phyloP scores from a whole-genome alignment of 306 rosid species.

The Sicyos baderoa region DNA sequence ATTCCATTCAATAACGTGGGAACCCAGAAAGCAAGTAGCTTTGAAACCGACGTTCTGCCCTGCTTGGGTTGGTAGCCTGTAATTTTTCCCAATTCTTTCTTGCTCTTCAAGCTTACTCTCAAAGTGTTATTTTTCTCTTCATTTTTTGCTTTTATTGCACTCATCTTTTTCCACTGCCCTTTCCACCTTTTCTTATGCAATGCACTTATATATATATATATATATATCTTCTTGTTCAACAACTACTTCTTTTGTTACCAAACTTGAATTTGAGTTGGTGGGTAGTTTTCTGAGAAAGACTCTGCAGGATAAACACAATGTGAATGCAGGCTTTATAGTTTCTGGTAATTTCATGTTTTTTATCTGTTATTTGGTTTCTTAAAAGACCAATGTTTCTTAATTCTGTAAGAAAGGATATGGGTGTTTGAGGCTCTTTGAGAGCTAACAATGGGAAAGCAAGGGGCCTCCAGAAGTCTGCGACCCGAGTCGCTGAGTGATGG shows the following conservation, averaged over 20 bases:
- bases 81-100: slow-evolving; percentile 37
- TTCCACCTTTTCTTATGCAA: slow-evolving; percentile 27
- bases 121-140: slow-evolving; percentile 36
- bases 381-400: no score
- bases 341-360: slow-evolving; percentile 17
- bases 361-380: no score
- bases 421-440: slow-evolving; percentile 24
- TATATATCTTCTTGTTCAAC: slow-evolving; percentile 19
- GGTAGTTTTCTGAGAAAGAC: slow-evolving; percentile 29
- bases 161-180: slow-evolving; percentile 28
- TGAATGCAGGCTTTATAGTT: slow-evolving; percentile 7
- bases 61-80: slow-evolving; percentile 21
- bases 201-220: background rate
- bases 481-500: slow-evolving; percentile 31
- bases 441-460: slow-evolving; percentile 39
- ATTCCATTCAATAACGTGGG: no score
- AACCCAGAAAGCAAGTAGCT: no score
- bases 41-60: no score
- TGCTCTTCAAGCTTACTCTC: slow-evolving; percentile 41
- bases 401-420: slow-evolving; percentile 10
- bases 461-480: slow-evolving; percentile 38
- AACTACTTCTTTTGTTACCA: background rate
- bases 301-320: slow-evolving; percentile 2
- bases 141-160: slow-evolving; percentile 55
- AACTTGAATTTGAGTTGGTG: slow-evolving; percentile 29